Base-by-base conservation (phyloP, 768 basidiomycete genomes). In the Pisolithus tinctorius region DNA sequence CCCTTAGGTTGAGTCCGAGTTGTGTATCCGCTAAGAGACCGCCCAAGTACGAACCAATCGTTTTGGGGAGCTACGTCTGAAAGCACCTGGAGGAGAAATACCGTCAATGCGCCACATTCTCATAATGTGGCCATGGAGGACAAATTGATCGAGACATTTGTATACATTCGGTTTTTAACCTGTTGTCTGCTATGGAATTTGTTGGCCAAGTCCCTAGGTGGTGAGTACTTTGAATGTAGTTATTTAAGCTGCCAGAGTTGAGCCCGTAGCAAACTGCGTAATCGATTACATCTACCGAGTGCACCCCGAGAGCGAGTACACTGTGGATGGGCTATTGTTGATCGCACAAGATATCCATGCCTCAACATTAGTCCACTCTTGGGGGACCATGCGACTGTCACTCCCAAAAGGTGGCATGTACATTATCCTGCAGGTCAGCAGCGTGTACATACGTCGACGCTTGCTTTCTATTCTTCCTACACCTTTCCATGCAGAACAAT, bases 281-380 rank as follows among this genome's bases (percentile, higher is more conserved):
- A n/a, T n/a, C n/a, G n/a, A n/a, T n/a, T n/a, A n/a, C n/a, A n/a
- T n/a, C n/a, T n/a, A n/a, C n/a, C n/a, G n/a, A n/a, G n/a, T n/a
- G n/a, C n/a, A n/a, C n/a, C n/a, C n/a, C n/a, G n/a, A n/a, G n/a
- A n/a, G n/a, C n/a, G n/a, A n/a, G n/a, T n/a, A n/a, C n/a, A n/a
- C n/a, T n/a, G n/a, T n/a, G n/a, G n/a, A n/a, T n/a, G n/a, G n/a
- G n/a, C n/a, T n/a, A n/a, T n/a, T n/a, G 4, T 9, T n/a, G 0
- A 27, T 20, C 31, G 36, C 11, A 0, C 27, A 31, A 91, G 88
- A 13, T 86, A 73, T 63, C 82, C 95, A 0, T 97, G 98, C 74
- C 81, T 99, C 57, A 95, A 97, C 59, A 89, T 99, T 55, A 83
- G 84, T 1, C 94, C 95, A 7, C 71, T 97, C 23, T 77, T 91